A percentile compares a stretch with the other conserved stretches of the same genome.
phyloP scores from a whole-genome alignment of 139 green algal genomes.

The Chlamydomonas eustigma region DNA sequence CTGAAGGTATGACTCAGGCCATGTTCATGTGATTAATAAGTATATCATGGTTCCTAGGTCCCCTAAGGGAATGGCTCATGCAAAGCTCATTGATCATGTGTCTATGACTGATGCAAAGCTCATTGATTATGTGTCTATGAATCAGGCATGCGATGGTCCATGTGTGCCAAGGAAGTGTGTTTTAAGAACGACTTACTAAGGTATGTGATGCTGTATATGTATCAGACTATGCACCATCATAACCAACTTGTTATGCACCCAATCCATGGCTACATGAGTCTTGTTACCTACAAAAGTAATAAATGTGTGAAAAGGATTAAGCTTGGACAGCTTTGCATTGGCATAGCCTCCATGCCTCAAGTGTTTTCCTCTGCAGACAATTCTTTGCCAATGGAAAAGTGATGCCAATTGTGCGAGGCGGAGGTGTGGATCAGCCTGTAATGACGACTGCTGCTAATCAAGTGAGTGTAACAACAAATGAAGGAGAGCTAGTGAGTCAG shows the following conservation, averaged over 20 bases:
- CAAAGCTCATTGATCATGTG: too few species aligned
- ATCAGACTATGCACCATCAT: too few species aligned
- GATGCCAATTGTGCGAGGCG: constrained; percentile 69
- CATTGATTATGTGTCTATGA: too few species aligned
- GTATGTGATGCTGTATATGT: constrained; percentile 34
- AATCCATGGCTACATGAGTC: background rate
- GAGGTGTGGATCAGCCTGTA: constrained; percentile 64
- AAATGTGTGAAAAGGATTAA: background rate
- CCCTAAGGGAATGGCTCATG: too few species aligned
- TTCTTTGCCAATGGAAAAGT: constrained; percentile 87
- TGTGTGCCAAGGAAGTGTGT: constrained; percentile 84
- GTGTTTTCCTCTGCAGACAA: constrained; percentile 33
- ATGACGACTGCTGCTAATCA: constrained; percentile 47
- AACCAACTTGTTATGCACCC: constrained; percentile 7
- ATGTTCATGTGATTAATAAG: too few species aligned
- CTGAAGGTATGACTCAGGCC: too few species aligned
- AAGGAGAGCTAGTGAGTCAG: too few species aligned
- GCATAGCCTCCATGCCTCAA: background rate
- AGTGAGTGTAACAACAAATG: constrained; percentile 17
- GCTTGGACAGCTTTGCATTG: too few species aligned
- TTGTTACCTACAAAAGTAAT: background rate
- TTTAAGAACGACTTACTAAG: constrained; percentile 69
- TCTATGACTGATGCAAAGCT: too few species aligned
- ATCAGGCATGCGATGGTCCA: constrained; percentile 62
- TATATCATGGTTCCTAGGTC: too few species aligned